These are phyloP conservation scores for Thyridium curvatum DNA, from an alignment of 2,329 filamentous ascomycete species.

Conservation along the genomic window DNA sequence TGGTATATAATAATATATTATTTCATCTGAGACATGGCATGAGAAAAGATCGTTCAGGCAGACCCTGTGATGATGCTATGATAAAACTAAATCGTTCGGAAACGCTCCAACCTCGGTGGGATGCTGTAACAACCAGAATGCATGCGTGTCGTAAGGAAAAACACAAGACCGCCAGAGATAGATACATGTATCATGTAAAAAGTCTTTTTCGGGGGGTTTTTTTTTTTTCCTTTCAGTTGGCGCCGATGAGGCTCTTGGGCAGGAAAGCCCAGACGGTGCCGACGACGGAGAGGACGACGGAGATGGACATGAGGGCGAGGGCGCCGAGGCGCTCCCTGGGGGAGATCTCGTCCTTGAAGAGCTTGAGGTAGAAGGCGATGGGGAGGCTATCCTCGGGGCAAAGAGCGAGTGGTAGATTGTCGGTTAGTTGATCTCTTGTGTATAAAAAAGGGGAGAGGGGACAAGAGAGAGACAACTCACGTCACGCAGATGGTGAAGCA, in stretches of 20 bases:
- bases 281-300: slow-evolving; percentile 61
- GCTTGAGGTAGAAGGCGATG: slow-evolving; percentile 80
- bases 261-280: slow-evolving; percentile 87
- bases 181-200: too few species aligned
- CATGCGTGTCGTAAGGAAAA: too few species aligned
- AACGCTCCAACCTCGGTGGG: too few species aligned
- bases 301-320: slow-evolving; percentile 64
- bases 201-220: too few species aligned
- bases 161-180: too few species aligned
- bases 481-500: slow-evolving; percentile 95
- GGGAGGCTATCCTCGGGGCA: slow-evolving; percentile 54
- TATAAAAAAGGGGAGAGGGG: neutral
- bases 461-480: slow-evolving; percentile 24
- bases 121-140: too few species aligned
- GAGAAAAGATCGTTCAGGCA: too few species aligned
- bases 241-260: slow-evolving; percentile 67
- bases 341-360: slow-evolving; percentile 71
- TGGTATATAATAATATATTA: too few species aligned
- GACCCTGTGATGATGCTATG: too few species aligned
- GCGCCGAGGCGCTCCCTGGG: slow-evolving; percentile 57
- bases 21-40: too few species aligned
- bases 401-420: too few species aligned
- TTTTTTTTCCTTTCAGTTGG: slow-evolving; percentile 29
- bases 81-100: too few species aligned
- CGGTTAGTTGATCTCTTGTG: neutral